Percentiles rank a stretch among this genome's conserved stretches.
phyloP scores from a whole-genome alignment of 2,329 filamentous ascomycete species.

The Phaeoacremonium minimum region DNA sequence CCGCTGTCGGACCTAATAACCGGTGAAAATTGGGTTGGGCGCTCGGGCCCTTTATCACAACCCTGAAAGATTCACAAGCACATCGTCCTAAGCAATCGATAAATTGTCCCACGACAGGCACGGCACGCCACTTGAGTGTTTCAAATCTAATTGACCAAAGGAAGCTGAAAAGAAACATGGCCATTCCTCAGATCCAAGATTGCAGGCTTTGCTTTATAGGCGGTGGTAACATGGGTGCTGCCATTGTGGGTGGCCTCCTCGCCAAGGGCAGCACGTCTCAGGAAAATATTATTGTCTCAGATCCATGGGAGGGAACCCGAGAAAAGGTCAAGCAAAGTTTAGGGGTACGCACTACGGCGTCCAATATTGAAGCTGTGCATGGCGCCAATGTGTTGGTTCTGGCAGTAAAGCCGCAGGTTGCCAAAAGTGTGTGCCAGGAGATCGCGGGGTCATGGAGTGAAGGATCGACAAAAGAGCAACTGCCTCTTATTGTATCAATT shows the following conservation, averaged over 20 bases:
- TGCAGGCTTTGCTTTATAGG: conserved; percentile 33
- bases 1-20: too few relatives aligned
- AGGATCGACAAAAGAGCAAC: conserved; percentile 17
- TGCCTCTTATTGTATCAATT: conserved; percentile 44
- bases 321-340: conserved; percentile 38
- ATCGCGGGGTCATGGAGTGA: conserved; percentile 32
- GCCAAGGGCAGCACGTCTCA: conserved; percentile 33
- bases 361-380: conserved; percentile 37
- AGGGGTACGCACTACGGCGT: conserved; percentile 40
- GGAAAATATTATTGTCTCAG: conserved; percentile 40
- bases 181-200: conserved; percentile 15
- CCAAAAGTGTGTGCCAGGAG: conserved; percentile 41
- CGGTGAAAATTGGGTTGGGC: too few relatives aligned
- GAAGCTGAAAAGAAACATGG: too few relatives aligned
- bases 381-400: conserved; percentile 43
- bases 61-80: too few relatives aligned
- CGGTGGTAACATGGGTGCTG: conserved; percentile 48
- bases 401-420: conserved; percentile 47
- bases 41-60: too few relatives aligned
- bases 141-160: too few relatives aligned
- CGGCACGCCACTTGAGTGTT: too few relatives aligned
- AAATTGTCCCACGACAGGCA: too few relatives aligned
- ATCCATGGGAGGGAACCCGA: conserved; percentile 49
- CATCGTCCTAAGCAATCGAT: too few relatives aligned
- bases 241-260: conserved; percentile 45